Evolutionary conservation across 768 basidiomycete species (phyloP), one percentile per base, ranked within the genome.

Genomic region (Leucocoprinus leucothites): DNA sequence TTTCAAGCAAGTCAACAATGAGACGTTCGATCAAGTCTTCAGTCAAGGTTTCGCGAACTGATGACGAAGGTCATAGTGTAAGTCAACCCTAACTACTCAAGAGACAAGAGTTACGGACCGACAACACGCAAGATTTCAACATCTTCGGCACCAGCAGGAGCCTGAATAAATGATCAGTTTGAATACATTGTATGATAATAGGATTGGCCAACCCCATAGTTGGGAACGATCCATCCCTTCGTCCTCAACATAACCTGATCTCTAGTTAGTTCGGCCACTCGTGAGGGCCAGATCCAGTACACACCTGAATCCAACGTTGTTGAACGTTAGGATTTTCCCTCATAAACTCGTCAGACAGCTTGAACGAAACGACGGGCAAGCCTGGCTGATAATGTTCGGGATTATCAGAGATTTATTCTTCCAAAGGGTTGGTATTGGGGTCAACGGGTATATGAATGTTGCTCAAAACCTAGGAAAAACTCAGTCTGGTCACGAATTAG

Each of bases 211-310:
- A 73, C 76, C 40, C 72, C 71, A 60, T 85, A 84, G 64, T 84
- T 82, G 9, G 82, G 81, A 1, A 83, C 80, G 51, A 85, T 84
- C 83, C 83, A 85, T 2, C 82, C 80, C 59, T 81, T 81, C 8
- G 68, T 69, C 44, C 77, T 69, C 24, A 82, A 63, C 60, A 81
- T 64, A 25, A 69, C 68, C 71, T 80, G 38, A 58, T 38, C 4
- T 34, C 31, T 34, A 8, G 22, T 24, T 31, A 13, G 28, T 19
- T 42, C 31, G n/a, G n/a, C n/a, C n/a, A n/a, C n/a, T 45, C 4
- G 40, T 28, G 1, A 35, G 13, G n/a, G 5, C 38, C 26, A n/a
- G 59, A 28, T 43, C 60, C 36, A 60, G 57, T 5, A 11, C 31
- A 31, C 63, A 71, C 72, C 65, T 78, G 78, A 47, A 84, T 71